These are phyloP conservation scores for Cenchrus purpureus DNA, from an alignment of 176 grass and related monocot species.

Conservation along the genomic window DNA sequence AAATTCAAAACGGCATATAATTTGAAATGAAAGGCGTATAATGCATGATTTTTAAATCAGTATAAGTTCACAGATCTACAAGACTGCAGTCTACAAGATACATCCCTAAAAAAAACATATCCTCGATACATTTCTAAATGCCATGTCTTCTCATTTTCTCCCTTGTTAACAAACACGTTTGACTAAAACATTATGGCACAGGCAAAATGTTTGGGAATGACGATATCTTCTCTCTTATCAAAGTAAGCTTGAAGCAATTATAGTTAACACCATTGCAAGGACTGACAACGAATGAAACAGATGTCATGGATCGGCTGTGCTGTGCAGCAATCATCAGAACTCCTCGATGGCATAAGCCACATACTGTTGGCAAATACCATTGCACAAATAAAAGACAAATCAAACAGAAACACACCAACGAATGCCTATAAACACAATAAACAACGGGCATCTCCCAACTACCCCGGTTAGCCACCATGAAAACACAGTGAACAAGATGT, in stretches of 20 bases:
- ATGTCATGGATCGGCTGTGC: background rate
- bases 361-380: background rate
- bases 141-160: too few species aligned
- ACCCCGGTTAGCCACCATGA: background rate
- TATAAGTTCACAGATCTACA: too few species aligned
- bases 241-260: background rate
- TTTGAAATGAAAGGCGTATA: too few species aligned
- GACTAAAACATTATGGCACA: too few species aligned
- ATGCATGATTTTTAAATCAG: too few species aligned
- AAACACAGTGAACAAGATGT: background rate
- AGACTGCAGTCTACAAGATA: too few species aligned
- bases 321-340: background rate
- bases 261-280: background rate
- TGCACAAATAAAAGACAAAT: background rate
- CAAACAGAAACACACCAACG: background rate
- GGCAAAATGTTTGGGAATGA: too few species aligned
- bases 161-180: too few species aligned
- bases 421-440: background rate
- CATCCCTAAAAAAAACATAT: too few species aligned
- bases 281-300: background rate
- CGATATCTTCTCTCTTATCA: background rate
- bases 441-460: background rate
- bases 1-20: too few species aligned
- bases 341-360: background rate
- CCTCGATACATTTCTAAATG: too few species aligned